Base-by-base conservation (phyloP, 139 green algal species). In the Coccomyxa sp. region DNA sequence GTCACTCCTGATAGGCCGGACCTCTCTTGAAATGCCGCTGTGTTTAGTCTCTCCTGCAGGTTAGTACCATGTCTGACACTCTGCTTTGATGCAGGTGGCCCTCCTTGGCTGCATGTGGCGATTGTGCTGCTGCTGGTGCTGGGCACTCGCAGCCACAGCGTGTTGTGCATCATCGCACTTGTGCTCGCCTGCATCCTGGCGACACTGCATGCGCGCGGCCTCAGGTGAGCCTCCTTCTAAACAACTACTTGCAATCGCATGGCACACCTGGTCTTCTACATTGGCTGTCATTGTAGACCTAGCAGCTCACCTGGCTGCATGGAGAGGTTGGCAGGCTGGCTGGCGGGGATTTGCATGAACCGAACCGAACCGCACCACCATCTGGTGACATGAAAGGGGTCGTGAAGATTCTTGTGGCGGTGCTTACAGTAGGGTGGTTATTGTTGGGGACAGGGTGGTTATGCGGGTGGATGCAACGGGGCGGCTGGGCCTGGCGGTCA, bases 51-150 rank as follows among this genome's bases (percentile, higher is more conserved):
- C 38, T 51, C 38, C 38, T 11, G 38, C 38, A 51, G 38, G 7
- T 3, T 7, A 51, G 7, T 10, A 27, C 9, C 9, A 9, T 27
- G 9, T 23, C 66, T 74, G 66, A 30, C 66, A 74, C 4, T 23
- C 9, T 74, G 66, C 4, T 74, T 74, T 58, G 58, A 9, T 38
- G 51, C 1, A 28, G 76, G 77, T 81, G 87, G 87, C 21, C 87
- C 87, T 23, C 87, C 82, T 38, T 89, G 83, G 85, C 87, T 85
- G 25, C 87, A 89, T 76, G 51, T 89, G 13, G 82, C 82, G 3
- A 80, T 91, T 31, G 66, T 89, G 58, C n/a, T 85, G 75, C 75
- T 91, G 57, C 79, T 90, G 28, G 67, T 90, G 74, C 67, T 86
- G 75, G 85, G 78, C 67, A 81, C 75, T 27, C 87, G 87, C 59